Base-by-base conservation (phyloP, 1,139 yeast genomes). In the Magnusiomyces suaveolens region DNA sequence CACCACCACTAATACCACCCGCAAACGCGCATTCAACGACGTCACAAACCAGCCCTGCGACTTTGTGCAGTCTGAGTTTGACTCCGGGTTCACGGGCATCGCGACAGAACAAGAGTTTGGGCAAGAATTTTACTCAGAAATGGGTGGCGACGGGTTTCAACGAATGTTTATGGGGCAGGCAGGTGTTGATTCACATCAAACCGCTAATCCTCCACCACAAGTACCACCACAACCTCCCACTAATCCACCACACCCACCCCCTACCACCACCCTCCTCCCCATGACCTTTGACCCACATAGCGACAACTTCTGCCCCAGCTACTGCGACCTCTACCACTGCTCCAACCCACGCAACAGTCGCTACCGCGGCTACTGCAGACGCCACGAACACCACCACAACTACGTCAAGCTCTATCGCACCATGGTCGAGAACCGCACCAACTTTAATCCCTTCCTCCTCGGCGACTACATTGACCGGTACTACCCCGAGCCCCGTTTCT, bases 271-370 rank as follows among this genome's bases (percentile, higher is more conserved):
- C 4, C 43, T 38, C 18, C 6, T n/a, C 6, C 16, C 43, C n/a
- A 38, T 38, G 43, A 38, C 43, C 8, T 38, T 14, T 16, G n/a
- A 38, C n/a, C 43, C 43, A 10, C 43, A 38, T 16, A 38, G 43
- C 43, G 4, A 6, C 4, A 16, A 16, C 43, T 38, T 38, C n/a
- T 38, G 43, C n/a, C 43, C 43, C 8, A 38, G 43, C 20, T 47
- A 47, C 18, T 47, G 50, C 20, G 50, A 47, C 43, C 24, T 47
- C 3, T 33, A 33, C 20, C 50, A 47, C 29, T 47, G 50, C 16
- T 20, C 43, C 4, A 33, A 47, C 16, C 24, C 23, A 12, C 50
- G 50, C n/a, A 36, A 47, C 26, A 18, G 43, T 10, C 23, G 25
- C 12, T 21, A 33, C 18, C 29, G n/a, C 3, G 50, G 50, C 14